Conservation (phyloP, 805 yeast species). For the fission yeast (Schizosaccharomyces pombe) region DNA sequence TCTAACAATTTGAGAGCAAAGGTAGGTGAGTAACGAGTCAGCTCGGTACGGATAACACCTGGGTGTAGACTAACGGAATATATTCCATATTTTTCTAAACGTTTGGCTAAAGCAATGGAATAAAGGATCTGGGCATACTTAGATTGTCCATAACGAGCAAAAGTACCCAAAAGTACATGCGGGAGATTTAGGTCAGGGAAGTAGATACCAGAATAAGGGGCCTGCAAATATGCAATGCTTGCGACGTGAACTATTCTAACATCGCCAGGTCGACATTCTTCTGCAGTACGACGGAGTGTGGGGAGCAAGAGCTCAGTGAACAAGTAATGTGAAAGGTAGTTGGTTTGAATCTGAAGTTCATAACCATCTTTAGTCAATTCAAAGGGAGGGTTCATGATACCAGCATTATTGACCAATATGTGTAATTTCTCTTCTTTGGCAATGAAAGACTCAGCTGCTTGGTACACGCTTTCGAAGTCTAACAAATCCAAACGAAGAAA, state of each 20-base stretch:
- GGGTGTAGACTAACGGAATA: conserved; percentile 9
- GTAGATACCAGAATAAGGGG: conserved; percentile 4
- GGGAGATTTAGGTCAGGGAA: conserved; percentile 8
- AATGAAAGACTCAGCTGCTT: conserved; percentile 9
- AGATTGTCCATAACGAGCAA: conserved; percentile 8
- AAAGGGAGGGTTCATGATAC: conserved; percentile 56
- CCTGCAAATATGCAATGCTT: conserved; percentile 6
- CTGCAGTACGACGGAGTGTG: conserved; percentile 6
- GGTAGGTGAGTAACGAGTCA: conserved; percentile 2
- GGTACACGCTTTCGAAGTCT: conserved; percentile 7
- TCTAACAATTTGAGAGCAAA: background rate
- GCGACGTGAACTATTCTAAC: conserved; percentile 9
- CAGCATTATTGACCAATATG: conserved; percentile 53
- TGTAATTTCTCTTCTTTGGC: conserved; percentile 20
- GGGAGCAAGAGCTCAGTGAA: conserved; percentile 24
- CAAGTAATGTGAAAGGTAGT: conserved; percentile 52
- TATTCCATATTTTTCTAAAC: conserved; percentile 6
- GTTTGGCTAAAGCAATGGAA: conserved; percentile 8
- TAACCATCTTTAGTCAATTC: conserved; percentile 41
- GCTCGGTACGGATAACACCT: conserved; percentile 8
- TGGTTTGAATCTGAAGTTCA: conserved; percentile 61
- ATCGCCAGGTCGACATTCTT: background rate
- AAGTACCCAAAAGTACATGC: background rate
- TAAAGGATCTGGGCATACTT: conserved; percentile 8
- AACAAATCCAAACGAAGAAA: conserved; percentile 7